These are phyloP conservation scores for Beverwykella pulmonaria DNA, from an alignment of 495 filamentous ascomycete species.

Conservation along the genomic window DNA sequence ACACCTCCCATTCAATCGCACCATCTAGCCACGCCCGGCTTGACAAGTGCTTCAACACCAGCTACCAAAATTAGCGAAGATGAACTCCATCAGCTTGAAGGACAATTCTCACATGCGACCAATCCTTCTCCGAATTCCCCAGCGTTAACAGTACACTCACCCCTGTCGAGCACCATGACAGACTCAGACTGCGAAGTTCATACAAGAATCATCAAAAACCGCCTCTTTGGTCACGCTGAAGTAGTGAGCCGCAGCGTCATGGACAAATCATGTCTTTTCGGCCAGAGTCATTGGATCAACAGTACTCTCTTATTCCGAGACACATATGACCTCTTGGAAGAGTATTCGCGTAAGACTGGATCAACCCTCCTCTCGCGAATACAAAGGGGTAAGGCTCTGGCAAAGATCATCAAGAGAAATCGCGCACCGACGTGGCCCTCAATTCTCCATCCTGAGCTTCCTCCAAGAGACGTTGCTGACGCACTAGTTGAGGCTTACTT, in stretches of 20 bases:
- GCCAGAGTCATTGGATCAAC: slow-evolving; percentile 60
- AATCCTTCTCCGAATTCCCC: no score
- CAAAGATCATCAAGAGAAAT: slow-evolving; percentile 51
- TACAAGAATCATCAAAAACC: slow-evolving; percentile 42
- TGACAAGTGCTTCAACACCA: no score
- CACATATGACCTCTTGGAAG: slow-evolving; percentile 48
- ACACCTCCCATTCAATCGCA: no score
- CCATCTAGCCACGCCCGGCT: no score
- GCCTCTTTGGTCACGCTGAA: slow-evolving; percentile 31
- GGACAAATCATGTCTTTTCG: slow-evolving; percentile 60
- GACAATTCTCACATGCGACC: no score
- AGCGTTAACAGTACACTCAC: slow-evolving; percentile 7
- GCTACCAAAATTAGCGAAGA: no score
- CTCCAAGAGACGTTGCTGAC: slow-evolving; percentile 52
- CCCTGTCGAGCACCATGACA: neutral
- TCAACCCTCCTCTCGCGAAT: slow-evolving; percentile 44
- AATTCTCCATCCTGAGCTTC: slow-evolving; percentile 45
- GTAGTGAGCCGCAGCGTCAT: slow-evolving; percentile 48
- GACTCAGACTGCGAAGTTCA: slow-evolving; percentile 25
- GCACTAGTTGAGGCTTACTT: slow-evolving; percentile 57
- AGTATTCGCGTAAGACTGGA: slow-evolving; percentile 47
- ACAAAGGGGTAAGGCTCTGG: slow-evolving; percentile 53
- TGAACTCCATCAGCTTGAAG: no score
- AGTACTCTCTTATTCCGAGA: slow-evolving; percentile 46
- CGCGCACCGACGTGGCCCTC: slow-evolving; percentile 51